Evolutionary conservation across 1,284 basidiomycete species (phyloP), one percentile per base, ranked within the genome.

Genomic region (Ustilago nuda): DNA sequence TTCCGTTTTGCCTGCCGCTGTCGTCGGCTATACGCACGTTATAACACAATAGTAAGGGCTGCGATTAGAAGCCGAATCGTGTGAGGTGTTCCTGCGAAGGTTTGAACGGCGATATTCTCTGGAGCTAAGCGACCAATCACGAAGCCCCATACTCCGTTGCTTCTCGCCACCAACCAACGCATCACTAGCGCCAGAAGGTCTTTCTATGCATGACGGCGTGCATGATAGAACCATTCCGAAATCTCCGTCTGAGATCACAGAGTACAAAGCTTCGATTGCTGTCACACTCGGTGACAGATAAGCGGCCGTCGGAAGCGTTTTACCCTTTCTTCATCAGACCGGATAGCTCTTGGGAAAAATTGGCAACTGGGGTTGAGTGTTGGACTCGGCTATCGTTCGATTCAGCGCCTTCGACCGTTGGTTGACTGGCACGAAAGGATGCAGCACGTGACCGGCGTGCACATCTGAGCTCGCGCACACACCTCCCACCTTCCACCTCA

Each of bases 121-220:
- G 23, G 23, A 17, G 59, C 23, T 54, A 61, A 54, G 27, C 59
- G 59, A 61, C 19, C 39, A 32, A 32, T 51, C 50, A 61, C 59
- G 39, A 43, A 61, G 59, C 59, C 51, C 51, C 59, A 43, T 52
- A 61, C 39, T 54, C 59, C 51, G 59, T 19, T 36, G 41, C 8
- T 37, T 13, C 17, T 15, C 13, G 30, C 52, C 32, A 46, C 51
- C 39, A 61, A 54, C 54, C 12, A 8, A 3, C 27, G 19, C n/a
- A 2, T 41, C 50, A 33, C 8, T 54, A 60, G 58, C 50, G 13
- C 30, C 58, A 23, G 17, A 32, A 32, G 48, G 48, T 50, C 30
- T 50, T 45, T 45, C 43, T 19, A 45, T 45, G 43, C 43, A 45
- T 27, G 3, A 15, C n/a, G 23, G 48, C 4, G 48, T 50, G 48